phyloP scores from a whole-genome alignment of 2,329 filamentous ascomycete genomes.

The Colletotrichum echinochloae region DNA sequence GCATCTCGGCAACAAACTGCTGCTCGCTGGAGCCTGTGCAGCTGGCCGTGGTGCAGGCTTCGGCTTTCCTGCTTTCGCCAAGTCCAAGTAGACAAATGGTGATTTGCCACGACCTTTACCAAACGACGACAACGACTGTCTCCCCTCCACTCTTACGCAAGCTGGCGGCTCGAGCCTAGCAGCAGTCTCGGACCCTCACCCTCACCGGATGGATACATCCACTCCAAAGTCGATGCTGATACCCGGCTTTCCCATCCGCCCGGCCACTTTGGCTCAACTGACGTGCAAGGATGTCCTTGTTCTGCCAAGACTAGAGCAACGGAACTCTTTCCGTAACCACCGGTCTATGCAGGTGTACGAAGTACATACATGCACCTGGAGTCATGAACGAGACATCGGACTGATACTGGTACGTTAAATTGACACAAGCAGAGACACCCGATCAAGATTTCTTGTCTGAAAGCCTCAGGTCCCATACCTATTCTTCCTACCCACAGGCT shows the following conservation, averaged over 20 bases:
- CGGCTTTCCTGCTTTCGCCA: background rate
- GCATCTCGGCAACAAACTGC: slow-evolving; percentile 23
- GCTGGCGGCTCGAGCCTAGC: background rate
- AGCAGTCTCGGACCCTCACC: slow-evolving; percentile 3
- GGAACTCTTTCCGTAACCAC: slow-evolving; percentile 29
- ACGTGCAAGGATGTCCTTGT: slow-evolving; percentile 38
- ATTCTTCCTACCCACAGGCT: background rate
- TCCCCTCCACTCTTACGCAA: background rate
- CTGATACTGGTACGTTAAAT: slow-evolving; percentile 27
- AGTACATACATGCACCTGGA: slow-evolving; percentile 8
- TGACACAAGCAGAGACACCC: slow-evolving; percentile 18
- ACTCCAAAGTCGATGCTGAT: slow-evolving; percentile 34
- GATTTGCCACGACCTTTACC: slow-evolving; percentile 13
- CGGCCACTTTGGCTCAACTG: slow-evolving; percentile 30
- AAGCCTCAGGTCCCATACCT: slow-evolving; percentile 7
- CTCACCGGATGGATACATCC: slow-evolving; percentile 37
- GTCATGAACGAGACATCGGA: slow-evolving; percentile 5
- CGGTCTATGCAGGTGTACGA: slow-evolving; percentile 28
- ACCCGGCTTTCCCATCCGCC: slow-evolving; percentile 27
- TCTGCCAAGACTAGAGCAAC: slow-evolving; percentile 22
- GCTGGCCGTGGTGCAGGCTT: slow-evolving; percentile 1
- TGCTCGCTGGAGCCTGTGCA: background rate
- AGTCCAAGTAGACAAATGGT: slow-evolving; percentile 11
- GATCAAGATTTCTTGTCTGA: slow-evolving; percentile 7
- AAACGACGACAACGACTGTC: background rate